A percentile compares a stretch with the other conserved stretches of the same genome.
These are phyloP conservation scores for Malus hybrid DNA, from an alignment of 331 rosid species.

Conservation along the genomic window DNA sequence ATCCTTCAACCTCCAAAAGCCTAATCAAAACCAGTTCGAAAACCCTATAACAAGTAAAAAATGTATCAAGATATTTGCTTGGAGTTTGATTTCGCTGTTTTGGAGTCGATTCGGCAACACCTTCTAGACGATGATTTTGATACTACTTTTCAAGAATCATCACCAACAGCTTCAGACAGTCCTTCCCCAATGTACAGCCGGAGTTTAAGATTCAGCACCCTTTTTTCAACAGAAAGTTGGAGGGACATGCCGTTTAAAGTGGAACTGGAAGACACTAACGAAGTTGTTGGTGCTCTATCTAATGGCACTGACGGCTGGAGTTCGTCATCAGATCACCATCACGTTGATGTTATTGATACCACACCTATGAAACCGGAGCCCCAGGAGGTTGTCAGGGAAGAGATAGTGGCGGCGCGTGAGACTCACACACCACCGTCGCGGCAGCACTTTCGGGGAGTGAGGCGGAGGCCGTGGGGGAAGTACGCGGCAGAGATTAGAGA, in stretches of 20 bases:
- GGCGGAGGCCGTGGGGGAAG: constrained; percentile 65
- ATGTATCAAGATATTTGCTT: background rate
- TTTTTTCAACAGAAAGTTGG: background rate
- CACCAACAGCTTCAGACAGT: background rate
- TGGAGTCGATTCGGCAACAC: constrained; percentile 28
- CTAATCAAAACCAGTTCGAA: background rate
- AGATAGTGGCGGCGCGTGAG: background rate
- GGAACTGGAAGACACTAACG: background rate
- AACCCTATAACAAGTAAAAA: background rate
- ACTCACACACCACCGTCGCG: background rate
- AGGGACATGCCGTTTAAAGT: background rate
- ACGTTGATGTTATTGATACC: background rate
- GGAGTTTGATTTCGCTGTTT: constrained; percentile 8
- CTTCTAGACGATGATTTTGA: constrained; percentile 20
- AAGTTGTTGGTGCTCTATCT: background rate
- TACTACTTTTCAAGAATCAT: background rate
- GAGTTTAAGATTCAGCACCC: background rate
- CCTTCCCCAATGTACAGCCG: background rate
- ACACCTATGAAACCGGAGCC: background rate
- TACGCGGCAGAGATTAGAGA: constrained; percentile 54
- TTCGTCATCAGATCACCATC: background rate
- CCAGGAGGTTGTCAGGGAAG: background rate
- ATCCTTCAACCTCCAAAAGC: background rate
- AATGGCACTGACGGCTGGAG: background rate
- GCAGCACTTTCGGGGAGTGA: constrained; percentile 38